Base-by-base conservation (phyloP, 192 early-diverging fungal genomes). In the Dimargaris xerosporica region DNA sequence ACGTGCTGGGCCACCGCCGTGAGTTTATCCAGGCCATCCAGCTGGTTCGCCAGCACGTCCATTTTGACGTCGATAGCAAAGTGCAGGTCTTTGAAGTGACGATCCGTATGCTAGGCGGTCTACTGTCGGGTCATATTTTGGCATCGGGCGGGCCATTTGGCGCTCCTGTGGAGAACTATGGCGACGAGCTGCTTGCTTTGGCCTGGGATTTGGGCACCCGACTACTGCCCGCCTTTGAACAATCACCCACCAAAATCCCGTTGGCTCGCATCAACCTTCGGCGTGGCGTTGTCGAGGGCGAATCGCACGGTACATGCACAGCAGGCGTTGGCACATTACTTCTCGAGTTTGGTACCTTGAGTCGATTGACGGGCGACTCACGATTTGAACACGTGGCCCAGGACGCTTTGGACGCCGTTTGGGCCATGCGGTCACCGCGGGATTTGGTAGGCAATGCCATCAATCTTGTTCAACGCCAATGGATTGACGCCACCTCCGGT, bases 71-170 rank as follows among this genome's bases (percentile, higher is more conserved):
- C 63, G 85, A 98, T 72, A 84, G 78, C 55, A 80, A 87, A 53
- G 91, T 98, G 7, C 91, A 94, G 71, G 90, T 96, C 13, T 98
- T 98, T 78, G 95, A 98, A 74, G 80, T 87, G 28, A 94, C 90
- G 42, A 98, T 98, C 56, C 75, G 95, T 28, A 80, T 89, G 52
- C 71, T 98, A 15, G 95, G 95, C 3, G 90, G 85, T 7, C 75
- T 96, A 63, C 66, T 98, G 7, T 91, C 91, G 9, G 95, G 83
- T 13, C 95, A 98, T 65, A 72, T 90, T 31, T 80, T 94, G 43
- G 91, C 91, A 1, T 80, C 80, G 0, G 86, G 90, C 66, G 71
- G 74, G 9, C 50, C 67, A 2, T 77, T 82, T 39, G 77, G 82
- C 7, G 79, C 79, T 42, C 64, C 64, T 0, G 78, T 93, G 59